These are phyloP conservation scores for Penicillium hesseltinei DNA, from an alignment of 2,329 filamentous ascomycete species.

Conservation along the genomic window DNA sequence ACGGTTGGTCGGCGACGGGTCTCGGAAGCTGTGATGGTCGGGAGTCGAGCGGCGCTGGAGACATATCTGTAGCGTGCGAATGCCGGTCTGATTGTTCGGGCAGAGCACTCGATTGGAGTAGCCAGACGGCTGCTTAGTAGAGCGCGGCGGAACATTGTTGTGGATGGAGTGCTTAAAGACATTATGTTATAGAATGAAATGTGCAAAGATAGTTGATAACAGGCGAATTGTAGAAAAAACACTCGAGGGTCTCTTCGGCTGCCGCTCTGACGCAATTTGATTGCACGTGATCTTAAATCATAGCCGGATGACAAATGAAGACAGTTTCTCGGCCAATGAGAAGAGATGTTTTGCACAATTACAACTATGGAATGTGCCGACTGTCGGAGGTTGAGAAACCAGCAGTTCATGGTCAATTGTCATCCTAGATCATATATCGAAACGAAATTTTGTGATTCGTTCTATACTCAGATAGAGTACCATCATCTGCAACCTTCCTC, in stretches of 20 bases:
- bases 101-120: constrained; percentile 27
- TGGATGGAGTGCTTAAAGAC: constrained; percentile 35
- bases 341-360: constrained; percentile 17
- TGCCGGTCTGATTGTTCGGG: constrained; percentile 28
- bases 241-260: background rate
- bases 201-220: background rate
- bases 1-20: constrained; percentile 47
- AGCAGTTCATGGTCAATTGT: background rate
- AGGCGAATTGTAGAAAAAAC: constrained; percentile 1
- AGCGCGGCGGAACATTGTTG: constrained; percentile 32
- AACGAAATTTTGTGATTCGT: too few relatives aligned
- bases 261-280: constrained; percentile 35
- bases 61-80: constrained; percentile 38
- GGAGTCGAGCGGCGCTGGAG: constrained; percentile 46
- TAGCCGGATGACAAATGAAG: constrained; percentile 31
- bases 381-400: constrained; percentile 9
- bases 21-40: constrained; percentile 50
- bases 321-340: constrained; percentile 21
- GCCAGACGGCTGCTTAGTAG: constrained; percentile 26
- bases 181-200: constrained; percentile 20
- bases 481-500: background rate
- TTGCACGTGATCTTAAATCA: constrained; percentile 25
- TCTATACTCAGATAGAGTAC: background rate
- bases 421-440: background rate
- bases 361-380: constrained; percentile 14